A percentile compares a stretch with the other conserved stretches of the same genome.
These are phyloP conservation scores for Cyathus striatus DNA, from an alignment of 768 basidiomycete species.

Conservation along the genomic window DNA sequence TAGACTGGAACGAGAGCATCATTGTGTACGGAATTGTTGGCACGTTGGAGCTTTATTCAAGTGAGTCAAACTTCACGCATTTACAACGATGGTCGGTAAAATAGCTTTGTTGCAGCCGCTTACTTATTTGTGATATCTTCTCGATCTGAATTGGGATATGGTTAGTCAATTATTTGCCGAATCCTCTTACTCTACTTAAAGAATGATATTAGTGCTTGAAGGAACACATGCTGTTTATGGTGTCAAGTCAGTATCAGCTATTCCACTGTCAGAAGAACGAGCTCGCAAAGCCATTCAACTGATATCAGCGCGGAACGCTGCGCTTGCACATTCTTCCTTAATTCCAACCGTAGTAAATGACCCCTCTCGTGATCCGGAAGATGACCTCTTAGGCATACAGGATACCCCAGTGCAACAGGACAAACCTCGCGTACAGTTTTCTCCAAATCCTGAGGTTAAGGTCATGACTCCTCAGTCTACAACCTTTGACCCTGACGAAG, in stretches of 20 bases:
- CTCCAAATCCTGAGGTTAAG: slow-evolving; percentile 40
- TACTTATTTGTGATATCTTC: slow-evolving; percentile 72
- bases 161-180: slow-evolving; percentile 36
- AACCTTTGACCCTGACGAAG: slow-evolving; percentile 14
- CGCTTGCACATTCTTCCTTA: slow-evolving; percentile 41
- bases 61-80: too few relatives aligned
- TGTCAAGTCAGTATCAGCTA: slow-evolving; percentile 63
- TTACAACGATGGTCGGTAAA: too few relatives aligned
- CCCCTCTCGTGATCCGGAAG: slow-evolving; percentile 5
- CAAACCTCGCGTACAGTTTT: slow-evolving; percentile 55
- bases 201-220: slow-evolving; percentile 72
- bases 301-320: slow-evolving; percentile 45
- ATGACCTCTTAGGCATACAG: too few relatives aligned
- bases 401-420: too few relatives aligned
- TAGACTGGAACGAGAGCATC: slow-evolving; percentile 52
- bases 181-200: background rate
- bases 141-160: slow-evolving; percentile 54
- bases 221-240: slow-evolving; percentile 55
- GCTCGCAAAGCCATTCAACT: slow-evolving; percentile 49
- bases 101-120: slow-evolving; percentile 66
- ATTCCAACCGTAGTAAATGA: slow-evolving; percentile 19
- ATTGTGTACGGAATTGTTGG: slow-evolving; percentile 77
- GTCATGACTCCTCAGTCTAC: slow-evolving; percentile 32
- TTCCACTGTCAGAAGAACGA: slow-evolving; percentile 65
- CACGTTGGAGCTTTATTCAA: slow-evolving; percentile 64